These are phyloP conservation scores for Nakazawaea sp. DNA, from an alignment of 805 yeast species.

Conservation along the genomic window DNA sequence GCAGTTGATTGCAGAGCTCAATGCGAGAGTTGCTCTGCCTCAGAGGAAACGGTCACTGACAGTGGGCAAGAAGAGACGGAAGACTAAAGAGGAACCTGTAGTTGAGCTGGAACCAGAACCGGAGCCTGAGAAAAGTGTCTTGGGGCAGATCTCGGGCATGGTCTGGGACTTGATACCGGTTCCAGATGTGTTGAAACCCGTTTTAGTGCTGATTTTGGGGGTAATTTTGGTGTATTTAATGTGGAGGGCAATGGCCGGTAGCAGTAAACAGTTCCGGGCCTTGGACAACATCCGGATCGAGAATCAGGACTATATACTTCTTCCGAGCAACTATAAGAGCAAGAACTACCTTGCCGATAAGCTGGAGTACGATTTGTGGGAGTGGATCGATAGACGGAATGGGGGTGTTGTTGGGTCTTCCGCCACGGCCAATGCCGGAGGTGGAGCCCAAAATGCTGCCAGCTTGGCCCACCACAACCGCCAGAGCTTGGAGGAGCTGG, in stretches of 20 bases:
- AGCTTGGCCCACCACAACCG: constrained; percentile 18
- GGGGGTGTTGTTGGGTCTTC: constrained; percentile 12
- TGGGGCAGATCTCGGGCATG: constrained; percentile 10
- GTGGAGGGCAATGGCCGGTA: neutral
- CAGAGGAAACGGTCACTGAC: constrained; percentile 12
- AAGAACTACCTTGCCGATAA: constrained; percentile 24
- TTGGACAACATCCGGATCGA: constrained; percentile 15
- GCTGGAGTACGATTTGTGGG: constrained; percentile 62
- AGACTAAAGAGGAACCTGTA: constrained; percentile 16
- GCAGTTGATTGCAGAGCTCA: constrained; percentile 39
- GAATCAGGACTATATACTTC: constrained; percentile 28
- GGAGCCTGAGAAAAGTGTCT: constrained; percentile 11
- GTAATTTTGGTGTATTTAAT: neutral
- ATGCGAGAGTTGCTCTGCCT: constrained; percentile 23
- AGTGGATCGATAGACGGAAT: constrained; percentile 50
- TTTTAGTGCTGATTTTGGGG: neutral
- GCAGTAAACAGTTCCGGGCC: neutral
- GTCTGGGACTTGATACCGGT: constrained; percentile 14
- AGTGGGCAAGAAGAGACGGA: constrained; percentile 14
- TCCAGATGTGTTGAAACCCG: constrained; percentile 16
- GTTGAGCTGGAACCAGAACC: constrained; percentile 22
- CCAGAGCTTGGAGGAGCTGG: constrained; percentile 41
- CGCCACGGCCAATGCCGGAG: neutral
- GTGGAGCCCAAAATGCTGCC: neutral
- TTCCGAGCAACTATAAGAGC: constrained; percentile 30